phyloP scores from a whole-genome alignment of 108 stramenopile species.

The Mayamaea pseudoterrestris region DNA sequence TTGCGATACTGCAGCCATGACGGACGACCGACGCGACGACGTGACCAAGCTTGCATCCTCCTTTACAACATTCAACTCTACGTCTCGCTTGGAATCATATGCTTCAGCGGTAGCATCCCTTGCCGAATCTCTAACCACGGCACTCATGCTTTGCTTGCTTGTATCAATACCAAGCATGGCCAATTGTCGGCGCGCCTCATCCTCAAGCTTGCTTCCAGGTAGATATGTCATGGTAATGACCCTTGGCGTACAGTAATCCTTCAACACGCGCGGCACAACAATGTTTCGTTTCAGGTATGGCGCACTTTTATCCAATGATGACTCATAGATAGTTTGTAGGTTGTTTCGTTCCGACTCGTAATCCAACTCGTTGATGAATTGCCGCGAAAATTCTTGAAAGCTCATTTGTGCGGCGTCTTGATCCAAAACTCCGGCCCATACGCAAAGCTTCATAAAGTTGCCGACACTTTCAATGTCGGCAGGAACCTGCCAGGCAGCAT shows the following conservation, averaged over 20 bases:
- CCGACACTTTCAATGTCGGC: conserved; percentile 71
- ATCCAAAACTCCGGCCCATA: conserved; percentile 51
- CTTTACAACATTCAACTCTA: conserved; percentile 32
- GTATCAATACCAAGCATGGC: too few relatives aligned
- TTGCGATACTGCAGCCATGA: conserved; percentile 35
- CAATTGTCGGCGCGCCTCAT: too few relatives aligned
- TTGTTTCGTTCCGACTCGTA: conserved; percentile 42
- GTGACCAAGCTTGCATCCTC: conserved; percentile 32
- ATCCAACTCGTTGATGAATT: conserved; percentile 64
- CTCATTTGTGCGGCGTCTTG: conserved; percentile 33
- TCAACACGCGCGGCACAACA: conserved; percentile 57
- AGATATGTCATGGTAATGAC: conserved; percentile 82
- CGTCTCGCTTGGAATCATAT: conserved; percentile 49
- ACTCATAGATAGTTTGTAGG: too few relatives aligned
- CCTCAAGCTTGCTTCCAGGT: conserved; percentile 53
- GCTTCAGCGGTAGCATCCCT: too few relatives aligned
- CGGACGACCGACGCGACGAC: conserved; percentile 32
- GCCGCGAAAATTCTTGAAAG: conserved; percentile 58
- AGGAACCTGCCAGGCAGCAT: conserved; percentile 68
- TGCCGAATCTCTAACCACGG: too few relatives aligned
- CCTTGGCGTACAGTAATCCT: conserved; percentile 52
- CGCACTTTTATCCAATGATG: too few relatives aligned
- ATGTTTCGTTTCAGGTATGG: too few relatives aligned
- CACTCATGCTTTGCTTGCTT: too few relatives aligned
- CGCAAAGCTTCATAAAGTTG: conserved; percentile 52